phyloP scores from a whole-genome alignment of 2,329 filamentous ascomycete species.

The Chalaropsis thielavioides region DNA sequence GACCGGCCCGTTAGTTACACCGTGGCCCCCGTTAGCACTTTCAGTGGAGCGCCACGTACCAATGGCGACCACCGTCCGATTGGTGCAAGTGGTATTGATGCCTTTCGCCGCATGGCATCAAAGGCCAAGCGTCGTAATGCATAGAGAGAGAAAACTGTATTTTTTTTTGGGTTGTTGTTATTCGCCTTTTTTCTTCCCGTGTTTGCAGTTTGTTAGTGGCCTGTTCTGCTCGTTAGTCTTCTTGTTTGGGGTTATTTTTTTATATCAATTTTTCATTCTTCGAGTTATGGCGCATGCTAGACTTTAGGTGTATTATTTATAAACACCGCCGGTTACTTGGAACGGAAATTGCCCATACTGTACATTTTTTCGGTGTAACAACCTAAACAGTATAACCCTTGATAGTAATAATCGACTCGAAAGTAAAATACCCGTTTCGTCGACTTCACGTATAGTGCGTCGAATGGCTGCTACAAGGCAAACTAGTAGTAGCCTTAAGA shows the following conservation, averaged over 20 bases:
- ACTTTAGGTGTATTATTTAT: not conserved
- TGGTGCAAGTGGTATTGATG: constrained; percentile 48
- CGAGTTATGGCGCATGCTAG: not conserved
- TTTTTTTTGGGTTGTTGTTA: constrained; percentile 1
- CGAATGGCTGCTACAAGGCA: too few relatives aligned
- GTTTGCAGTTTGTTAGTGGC: not conserved
- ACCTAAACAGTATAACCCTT: too few relatives aligned
- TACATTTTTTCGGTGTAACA: too few relatives aligned
- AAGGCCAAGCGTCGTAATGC: constrained; percentile 40
- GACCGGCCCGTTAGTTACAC: constrained; percentile 44
- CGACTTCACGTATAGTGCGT: too few relatives aligned
- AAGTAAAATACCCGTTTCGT: too few relatives aligned
- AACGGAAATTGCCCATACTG: not conserved
- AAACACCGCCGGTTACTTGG: not conserved
- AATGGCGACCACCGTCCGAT: constrained; percentile 39
- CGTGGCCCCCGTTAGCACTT: constrained; percentile 47
- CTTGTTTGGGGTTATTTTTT: constrained; percentile 1
- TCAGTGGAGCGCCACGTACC: constrained; percentile 32
- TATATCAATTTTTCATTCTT: not conserved
- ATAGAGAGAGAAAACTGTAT: not conserved
- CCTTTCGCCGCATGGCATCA: constrained; percentile 51
- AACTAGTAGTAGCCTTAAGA: too few relatives aligned
- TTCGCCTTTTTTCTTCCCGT: not conserved
- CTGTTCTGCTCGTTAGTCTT: not conserved
- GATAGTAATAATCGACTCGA: too few relatives aligned